Percentiles rank a stretch among this genome's conserved stretches.
phyloP scores from a whole-genome alignment of 306 rosid genomes.

The Ormosia emarginata region DNA sequence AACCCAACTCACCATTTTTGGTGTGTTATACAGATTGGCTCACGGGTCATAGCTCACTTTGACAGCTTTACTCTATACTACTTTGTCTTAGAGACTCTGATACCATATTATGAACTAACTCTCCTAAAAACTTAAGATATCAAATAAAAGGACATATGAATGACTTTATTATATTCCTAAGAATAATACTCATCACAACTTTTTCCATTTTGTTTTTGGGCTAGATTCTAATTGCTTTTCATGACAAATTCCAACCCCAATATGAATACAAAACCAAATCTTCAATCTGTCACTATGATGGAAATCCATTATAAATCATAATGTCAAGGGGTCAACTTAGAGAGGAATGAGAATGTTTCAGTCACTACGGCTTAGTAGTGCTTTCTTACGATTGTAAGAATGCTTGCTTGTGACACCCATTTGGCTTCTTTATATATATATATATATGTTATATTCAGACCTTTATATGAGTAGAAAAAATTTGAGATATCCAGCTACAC shows the following conservation, averaged over 20 bases:
- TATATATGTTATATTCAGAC: background rate
- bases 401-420: constrained; percentile 67
- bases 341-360: constrained; percentile 10
- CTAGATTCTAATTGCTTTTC: background rate
- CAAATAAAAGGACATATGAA: too few species aligned
- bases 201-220: background rate
- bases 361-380: constrained; percentile 42
- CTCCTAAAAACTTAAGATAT: too few species aligned
- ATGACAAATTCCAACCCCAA: background rate
- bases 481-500: background rate
- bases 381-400: constrained; percentile 80
- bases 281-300: constrained; percentile 8
- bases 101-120: too few species aligned
- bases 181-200: background rate
- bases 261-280: constrained; percentile 14
- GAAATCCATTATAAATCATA: constrained; percentile 33
- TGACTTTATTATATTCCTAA: too few species aligned
- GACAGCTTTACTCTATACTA: too few species aligned
- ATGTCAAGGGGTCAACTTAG: constrained; percentile 43
- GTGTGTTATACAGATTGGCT: too few species aligned
- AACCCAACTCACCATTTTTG: too few species aligned
- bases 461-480: background rate
- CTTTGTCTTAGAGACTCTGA: too few species aligned
- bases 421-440: background rate
- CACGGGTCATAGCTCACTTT: too few species aligned